Conservation (phyloP, 352 stramenopile species). For the Phytophthora macrochlamydospora region DNA sequence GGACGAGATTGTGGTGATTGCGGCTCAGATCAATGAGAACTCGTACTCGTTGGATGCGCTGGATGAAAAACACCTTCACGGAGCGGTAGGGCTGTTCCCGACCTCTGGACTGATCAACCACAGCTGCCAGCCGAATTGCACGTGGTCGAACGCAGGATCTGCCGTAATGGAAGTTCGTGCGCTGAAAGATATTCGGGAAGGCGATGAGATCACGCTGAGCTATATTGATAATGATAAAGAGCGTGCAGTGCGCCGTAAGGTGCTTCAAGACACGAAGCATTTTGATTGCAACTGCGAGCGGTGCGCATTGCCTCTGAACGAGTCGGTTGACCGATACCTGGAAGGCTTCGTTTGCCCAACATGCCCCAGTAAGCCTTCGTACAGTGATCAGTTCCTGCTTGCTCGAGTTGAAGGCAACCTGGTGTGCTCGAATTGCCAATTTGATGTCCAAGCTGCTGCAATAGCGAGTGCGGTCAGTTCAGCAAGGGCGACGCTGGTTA, state of each 20-base stretch:
- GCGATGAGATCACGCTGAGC: constrained; percentile 51
- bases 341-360: constrained; percentile 40
- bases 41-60: constrained; percentile 49
- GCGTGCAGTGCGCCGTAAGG: constrained; percentile 33
- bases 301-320: constrained; percentile 31
- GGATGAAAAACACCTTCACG: constrained; percentile 41
- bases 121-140: constrained; percentile 53
- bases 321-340: constrained; percentile 44
- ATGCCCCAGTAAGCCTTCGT: constrained; percentile 24
- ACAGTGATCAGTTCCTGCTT: constrained; percentile 18
- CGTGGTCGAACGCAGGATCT: constrained; percentile 49
- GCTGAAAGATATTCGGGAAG: constrained; percentile 41
- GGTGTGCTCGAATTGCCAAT: constrained; percentile 30
- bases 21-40: constrained; percentile 62
- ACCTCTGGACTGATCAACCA: constrained; percentile 56
- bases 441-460: constrained; percentile 15
- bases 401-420: constrained; percentile 26
- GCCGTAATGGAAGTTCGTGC: constrained; percentile 42
- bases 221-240: constrained; percentile 59
- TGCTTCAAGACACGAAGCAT: constrained; percentile 51
- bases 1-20: constrained; percentile 48
- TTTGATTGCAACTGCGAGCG: constrained; percentile 55
- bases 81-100: constrained; percentile 49
- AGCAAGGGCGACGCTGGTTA: constrained; percentile 22
- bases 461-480: constrained; percentile 14